Evolutionary conservation across 371 early-diverging fungal species (phyloP).

Genomic region (Funneliformis caledonium): DNA sequence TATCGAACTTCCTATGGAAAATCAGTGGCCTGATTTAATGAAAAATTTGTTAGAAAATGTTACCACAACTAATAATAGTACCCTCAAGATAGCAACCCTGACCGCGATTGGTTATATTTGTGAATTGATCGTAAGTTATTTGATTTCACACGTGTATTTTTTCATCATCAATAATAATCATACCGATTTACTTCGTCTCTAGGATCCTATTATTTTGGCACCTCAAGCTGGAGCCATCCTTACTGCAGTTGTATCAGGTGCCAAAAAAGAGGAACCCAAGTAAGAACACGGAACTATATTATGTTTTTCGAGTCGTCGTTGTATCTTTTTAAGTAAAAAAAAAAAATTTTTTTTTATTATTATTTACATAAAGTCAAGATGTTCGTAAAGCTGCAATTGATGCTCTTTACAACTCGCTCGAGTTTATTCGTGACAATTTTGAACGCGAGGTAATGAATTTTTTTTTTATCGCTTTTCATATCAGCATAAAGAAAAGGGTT

Average conservation of each 20-base stretch:
- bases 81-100: slow-evolving; percentile 76
- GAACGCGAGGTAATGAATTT: slow-evolving; percentile 65
- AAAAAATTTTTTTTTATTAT: neutral
- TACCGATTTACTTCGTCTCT: slow-evolving; percentile 1
- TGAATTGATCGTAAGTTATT: slow-evolving; percentile 75
- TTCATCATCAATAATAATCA: neutral
- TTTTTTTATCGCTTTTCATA: neutral
- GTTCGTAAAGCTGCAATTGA: slow-evolving; percentile 88
- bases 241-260: slow-evolving; percentile 92
- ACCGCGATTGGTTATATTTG: slow-evolving; percentile 92
- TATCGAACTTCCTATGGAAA: slow-evolving; percentile 82
- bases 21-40: slow-evolving; percentile 87
- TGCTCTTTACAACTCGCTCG: slow-evolving; percentile 92
- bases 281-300: slow-evolving; percentile 40
- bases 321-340: neutral
- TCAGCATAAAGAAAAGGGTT: slow-evolving; percentile 37
- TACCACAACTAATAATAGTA: slow-evolving; percentile 57
- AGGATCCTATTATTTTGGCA: slow-evolving; percentile 79
- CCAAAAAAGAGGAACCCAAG: slow-evolving; percentile 85
- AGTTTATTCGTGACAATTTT: slow-evolving; percentile 92
- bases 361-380: slow-evolving; percentile 58
- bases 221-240: slow-evolving; percentile 85
- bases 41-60: slow-evolving; percentile 75
- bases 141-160: neutral
- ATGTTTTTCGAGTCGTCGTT: neutral